These are phyloP conservation scores for Aspergillus hancockii DNA, from an alignment of 495 filamentous ascomycete genomes.

Conservation along the genomic window DNA sequence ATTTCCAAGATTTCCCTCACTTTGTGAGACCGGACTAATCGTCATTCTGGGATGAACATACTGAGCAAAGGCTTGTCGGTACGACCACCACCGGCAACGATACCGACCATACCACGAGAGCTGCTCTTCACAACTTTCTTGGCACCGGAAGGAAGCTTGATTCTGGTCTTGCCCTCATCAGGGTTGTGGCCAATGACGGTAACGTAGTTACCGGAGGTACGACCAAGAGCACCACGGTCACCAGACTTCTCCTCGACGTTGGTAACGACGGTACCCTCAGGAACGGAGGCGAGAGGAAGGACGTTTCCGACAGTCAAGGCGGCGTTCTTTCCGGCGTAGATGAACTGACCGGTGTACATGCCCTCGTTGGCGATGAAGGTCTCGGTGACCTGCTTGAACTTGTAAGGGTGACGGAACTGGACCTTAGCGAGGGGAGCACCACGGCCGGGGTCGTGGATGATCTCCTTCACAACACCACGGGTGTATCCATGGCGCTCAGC, in stretches of 20 bases:
- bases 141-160: constrained; percentile 97
- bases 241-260: constrained; percentile 99
- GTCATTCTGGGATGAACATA: constrained; percentile 22
- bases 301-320: constrained; percentile 94
- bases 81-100: constrained; percentile 97
- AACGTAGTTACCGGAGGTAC: constrained; percentile 98
- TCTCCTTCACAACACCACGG: constrained; percentile 95
- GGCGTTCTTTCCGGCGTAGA: constrained; percentile 99
- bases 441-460: constrained; percentile 98
- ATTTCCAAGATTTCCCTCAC: constrained; percentile 33
- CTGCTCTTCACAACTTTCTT: constrained; percentile 97
- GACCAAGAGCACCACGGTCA: constrained; percentile 92
- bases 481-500: constrained; percentile 96
- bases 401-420: constrained; percentile 90
- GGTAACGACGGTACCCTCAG: constrained; percentile 97
- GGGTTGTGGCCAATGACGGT: constrained; percentile 98
- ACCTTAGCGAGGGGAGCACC: constrained; percentile 97
- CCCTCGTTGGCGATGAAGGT: constrained; percentile 99
- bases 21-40: no score
- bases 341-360: constrained; percentile 99
- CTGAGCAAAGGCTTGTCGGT: constrained; percentile 98
- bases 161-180: constrained; percentile 97
- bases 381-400: constrained; percentile 86
- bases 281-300: constrained; percentile 87
- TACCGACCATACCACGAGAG: constrained; percentile 97